Evolutionary conservation across 192 early-diverging fungal genomes (phyloP).

Genomic region (Diversispora epigaea): DNA sequence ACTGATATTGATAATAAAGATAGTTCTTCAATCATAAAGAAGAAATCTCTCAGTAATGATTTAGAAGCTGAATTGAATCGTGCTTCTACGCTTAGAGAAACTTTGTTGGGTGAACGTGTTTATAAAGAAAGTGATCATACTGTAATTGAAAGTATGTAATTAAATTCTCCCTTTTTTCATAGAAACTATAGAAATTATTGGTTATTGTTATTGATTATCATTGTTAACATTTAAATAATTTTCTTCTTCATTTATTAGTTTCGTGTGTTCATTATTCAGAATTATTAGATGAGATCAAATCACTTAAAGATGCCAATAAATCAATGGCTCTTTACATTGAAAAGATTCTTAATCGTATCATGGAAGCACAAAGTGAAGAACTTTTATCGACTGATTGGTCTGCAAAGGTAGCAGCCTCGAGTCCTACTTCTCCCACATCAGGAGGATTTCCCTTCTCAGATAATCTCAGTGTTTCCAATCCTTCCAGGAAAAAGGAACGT

Average conservation of each 20-base stretch:
- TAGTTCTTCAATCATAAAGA: not conserved
- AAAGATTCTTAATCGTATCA: constrained; percentile 75
- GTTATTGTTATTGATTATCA: no score
- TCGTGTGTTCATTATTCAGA: constrained; percentile 32
- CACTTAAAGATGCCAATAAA: constrained; percentile 64
- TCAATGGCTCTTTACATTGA: constrained; percentile 71
- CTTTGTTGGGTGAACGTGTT: constrained; percentile 6
- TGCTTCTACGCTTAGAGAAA: not conserved
- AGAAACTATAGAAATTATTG: no score
- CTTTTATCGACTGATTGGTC: constrained; percentile 22
- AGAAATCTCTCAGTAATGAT: not conserved
- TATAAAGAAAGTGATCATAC: constrained; percentile 30
- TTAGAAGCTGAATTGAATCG: constrained; percentile 18
- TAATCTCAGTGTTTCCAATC: not conserved
- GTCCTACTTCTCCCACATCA: constrained; percentile 9
- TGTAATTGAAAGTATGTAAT: constrained; percentile 26
- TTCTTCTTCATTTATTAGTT: not conserved
- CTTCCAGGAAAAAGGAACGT: constrained; percentile 23
- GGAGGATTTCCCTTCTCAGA: not conserved
- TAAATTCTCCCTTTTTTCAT: not conserved
- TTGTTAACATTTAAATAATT: not conserved
- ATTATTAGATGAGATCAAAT: constrained; percentile 60
- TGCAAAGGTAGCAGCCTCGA: not conserved
- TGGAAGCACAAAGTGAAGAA: constrained; percentile 42
- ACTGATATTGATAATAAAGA: not conserved